Evolutionary conservation across 2,329 filamentous ascomycete genomes (phyloP), one percentile per base, ranked within the genome.

Genomic region (Ophiocordyceps sinensis): DNA sequence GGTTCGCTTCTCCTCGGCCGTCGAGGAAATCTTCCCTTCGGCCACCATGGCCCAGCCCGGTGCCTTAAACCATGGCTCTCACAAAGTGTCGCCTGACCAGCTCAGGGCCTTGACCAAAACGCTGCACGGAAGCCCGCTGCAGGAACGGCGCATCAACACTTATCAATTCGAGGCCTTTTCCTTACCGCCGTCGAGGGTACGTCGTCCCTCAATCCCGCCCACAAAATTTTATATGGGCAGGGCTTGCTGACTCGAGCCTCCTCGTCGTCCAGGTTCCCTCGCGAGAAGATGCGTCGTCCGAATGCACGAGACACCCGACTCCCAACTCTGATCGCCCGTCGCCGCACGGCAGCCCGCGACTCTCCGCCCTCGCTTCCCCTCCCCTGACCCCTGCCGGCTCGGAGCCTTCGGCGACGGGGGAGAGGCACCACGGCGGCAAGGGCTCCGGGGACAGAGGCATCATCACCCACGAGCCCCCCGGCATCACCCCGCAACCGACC

Each of bases 91-190:
- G 6, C 62, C 66, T 15, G 79, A 85, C 43, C 75, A 88, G 54
- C 67, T 93, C 43, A 75, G 74, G 49, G 78, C 77, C 44, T 66
- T 94, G 45, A 79, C 83, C 39, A 75, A 78, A 50, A 79, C 77
- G 21, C 67, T 94, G 23, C 82, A 86, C 48, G 77, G 77, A 46
- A 73, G 79, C 37, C 77, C 81, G 51, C 71, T 94, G 45, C 88
- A 95, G 64, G 82, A 88, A 52, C 74, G 78, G 43, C 77, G 88
- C 47, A 77, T 94, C 68, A 83, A 82, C 56, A 85, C 87, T 56
- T 94, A 86, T 62, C 79, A 82, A 36, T 96, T 88, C 55, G 88
- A 95, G 58, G 82, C 89, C 29, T 79, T 94, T 47, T 96, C 91
- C 30, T 70, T 96, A 40, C 89, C 91, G 31, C 72, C 76, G 28